These are phyloP conservation scores for Verticillium longisporum DNA, from an alignment of 2,329 filamentous ascomycete species.

Conservation along the genomic window DNA sequence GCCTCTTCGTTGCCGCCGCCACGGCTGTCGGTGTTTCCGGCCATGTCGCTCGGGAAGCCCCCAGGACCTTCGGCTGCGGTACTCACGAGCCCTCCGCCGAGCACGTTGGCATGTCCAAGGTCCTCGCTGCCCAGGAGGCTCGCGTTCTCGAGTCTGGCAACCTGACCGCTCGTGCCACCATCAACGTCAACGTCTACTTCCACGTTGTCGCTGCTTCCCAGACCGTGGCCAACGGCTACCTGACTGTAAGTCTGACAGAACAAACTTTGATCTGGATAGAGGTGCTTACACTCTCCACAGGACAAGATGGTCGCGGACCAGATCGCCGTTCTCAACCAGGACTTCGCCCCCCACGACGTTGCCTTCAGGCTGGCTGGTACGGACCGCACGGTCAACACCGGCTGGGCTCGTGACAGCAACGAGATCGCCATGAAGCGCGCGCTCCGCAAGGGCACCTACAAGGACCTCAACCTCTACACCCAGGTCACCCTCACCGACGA, in stretches of 20 bases:
- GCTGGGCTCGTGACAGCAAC: constrained; percentile 34
- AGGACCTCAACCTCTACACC: constrained; percentile 41
- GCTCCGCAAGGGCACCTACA: constrained; percentile 34
- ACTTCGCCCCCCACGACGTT: constrained; percentile 35
- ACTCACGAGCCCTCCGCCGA: background rate
- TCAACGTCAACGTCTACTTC: background rate
- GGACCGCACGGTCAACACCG: constrained; percentile 38
- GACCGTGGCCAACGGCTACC: background rate
- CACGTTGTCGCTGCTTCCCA: background rate
- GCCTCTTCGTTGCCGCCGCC: background rate
- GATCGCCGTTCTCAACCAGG: constrained; percentile 35
- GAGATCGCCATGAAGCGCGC: constrained; percentile 36
- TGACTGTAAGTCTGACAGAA: background rate
- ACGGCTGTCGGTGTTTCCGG: background rate
- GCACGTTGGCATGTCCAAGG: background rate
- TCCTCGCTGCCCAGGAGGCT: background rate
- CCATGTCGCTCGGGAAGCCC: background rate
- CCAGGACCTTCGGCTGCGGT: background rate
- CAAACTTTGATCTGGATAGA: background rate
- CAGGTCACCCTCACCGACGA: constrained; percentile 30
- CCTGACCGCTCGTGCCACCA: background rate
- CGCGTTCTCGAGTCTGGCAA: background rate
- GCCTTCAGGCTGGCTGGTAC: constrained; percentile 35
- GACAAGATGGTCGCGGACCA: constrained; percentile 27
- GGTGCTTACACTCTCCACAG: background rate